phyloP scores from a whole-genome alignment of 2,329 filamentous ascomycete genomes.

The Dactylellina sp. region DNA sequence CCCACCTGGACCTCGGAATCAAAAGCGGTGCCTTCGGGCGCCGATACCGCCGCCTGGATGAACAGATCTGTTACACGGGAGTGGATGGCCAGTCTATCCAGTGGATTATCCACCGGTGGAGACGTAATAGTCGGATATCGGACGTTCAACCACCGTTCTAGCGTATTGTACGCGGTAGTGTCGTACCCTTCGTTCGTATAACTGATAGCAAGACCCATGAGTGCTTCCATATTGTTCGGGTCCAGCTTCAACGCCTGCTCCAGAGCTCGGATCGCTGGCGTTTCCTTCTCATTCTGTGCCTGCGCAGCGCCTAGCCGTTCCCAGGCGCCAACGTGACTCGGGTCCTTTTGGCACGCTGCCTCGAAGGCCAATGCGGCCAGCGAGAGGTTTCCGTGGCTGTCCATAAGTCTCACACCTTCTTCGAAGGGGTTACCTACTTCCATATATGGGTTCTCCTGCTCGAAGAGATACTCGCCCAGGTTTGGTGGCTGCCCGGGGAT shows the following conservation, averaged over 20 bases:
- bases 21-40: constrained; percentile 92
- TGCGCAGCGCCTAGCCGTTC: constrained; percentile 90
- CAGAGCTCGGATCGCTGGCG: constrained; percentile 90
- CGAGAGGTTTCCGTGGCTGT: constrained; percentile 91
- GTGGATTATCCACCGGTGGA: constrained; percentile 84
- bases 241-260: constrained; percentile 91
- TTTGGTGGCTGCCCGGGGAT: constrained; percentile 70
- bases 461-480: constrained; percentile 91
- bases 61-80: constrained; percentile 90
- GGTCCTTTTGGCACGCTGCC: constrained; percentile 89
- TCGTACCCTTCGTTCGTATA: constrained; percentile 99
- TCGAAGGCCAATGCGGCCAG: constrained; percentile 95
- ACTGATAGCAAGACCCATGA: constrained; percentile 95
- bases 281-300: constrained; percentile 98
- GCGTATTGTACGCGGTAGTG: constrained; percentile 91
- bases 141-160: constrained; percentile 95
- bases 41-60: constrained; percentile 90
- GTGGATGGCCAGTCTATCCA: constrained; percentile 89
- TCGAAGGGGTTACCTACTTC: constrained; percentile 86
- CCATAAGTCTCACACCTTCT: constrained; percentile 92
- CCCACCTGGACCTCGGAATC: constrained; percentile 98
- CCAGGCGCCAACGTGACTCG: constrained; percentile 91
- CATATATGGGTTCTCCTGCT: constrained; percentile 90
- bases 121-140: constrained; percentile 89
- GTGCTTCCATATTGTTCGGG: constrained; percentile 83